Conservation (phyloP, 2,329 filamentous ascomycete species). For the Alternaria ethzedia region DNA sequence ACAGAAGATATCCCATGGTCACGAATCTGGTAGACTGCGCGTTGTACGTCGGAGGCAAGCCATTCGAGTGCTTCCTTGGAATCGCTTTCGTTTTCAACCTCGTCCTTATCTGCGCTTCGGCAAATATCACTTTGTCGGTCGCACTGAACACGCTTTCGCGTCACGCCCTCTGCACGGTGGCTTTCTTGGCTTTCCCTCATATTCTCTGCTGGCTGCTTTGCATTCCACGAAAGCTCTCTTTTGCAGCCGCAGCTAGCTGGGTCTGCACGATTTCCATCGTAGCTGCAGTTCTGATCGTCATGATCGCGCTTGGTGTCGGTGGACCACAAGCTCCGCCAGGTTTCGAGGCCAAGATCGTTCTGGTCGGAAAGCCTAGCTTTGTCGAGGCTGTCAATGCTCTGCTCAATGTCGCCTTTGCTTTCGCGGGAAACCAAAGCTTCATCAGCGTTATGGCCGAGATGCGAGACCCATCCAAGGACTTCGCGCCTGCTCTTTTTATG, state of each 20-base stretch:
- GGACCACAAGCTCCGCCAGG: constrained; percentile 46
- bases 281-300: constrained; percentile 69
- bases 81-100: constrained; percentile 36
- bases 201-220: constrained; percentile 66
- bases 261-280: constrained; percentile 65
- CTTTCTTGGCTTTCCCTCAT: constrained; percentile 67
- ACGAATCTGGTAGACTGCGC: constrained; percentile 41
- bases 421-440: constrained; percentile 69
- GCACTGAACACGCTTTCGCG: constrained; percentile 69
- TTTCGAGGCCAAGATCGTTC: constrained; percentile 29
- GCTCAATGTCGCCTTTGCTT: constrained; percentile 73
- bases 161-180: constrained; percentile 68
- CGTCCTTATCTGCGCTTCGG: constrained; percentile 36
- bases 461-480: constrained; percentile 62
- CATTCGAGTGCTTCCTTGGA: constrained; percentile 34
- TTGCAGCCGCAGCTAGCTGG: constrained; percentile 66
- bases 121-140: constrained; percentile 54
- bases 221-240: constrained; percentile 66
- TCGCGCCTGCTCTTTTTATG: constrained; percentile 67
- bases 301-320: constrained; percentile 67
- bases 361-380: constrained; percentile 37
- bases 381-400: constrained; percentile 36
- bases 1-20: constrained; percentile 34
- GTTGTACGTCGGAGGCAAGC: constrained; percentile 33
- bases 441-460: constrained; percentile 72